phyloP scores from a whole-genome alignment of 176 grass and related monocot genomes.

The Zoysia japonica region DNA sequence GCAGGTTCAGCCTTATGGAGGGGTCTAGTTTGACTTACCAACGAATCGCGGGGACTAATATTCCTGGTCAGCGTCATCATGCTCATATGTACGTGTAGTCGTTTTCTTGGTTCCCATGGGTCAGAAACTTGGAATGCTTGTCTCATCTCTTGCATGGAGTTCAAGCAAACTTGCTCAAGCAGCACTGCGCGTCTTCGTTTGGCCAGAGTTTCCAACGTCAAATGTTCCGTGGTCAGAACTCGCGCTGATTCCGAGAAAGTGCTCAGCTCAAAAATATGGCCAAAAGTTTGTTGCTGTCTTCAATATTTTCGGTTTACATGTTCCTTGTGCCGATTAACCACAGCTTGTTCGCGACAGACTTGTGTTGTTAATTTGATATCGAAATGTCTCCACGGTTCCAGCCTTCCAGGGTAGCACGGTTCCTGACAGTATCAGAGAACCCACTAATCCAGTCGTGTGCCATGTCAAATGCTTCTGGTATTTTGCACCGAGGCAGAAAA shows the following conservation, averaged over 20 bases:
- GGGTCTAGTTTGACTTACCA: constrained; percentile 5
- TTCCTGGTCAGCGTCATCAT: constrained; percentile 4
- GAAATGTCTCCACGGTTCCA: not conserved
- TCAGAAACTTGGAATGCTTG: constrained; percentile 20
- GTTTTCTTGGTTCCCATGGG: not conserved
- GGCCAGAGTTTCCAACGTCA: not conserved
- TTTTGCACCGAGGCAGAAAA: not conserved
- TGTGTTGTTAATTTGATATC: not conserved
- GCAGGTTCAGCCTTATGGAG: not conserved
- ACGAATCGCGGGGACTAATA: not conserved
- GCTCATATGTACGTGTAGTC: not conserved
- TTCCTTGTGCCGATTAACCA: constrained; percentile 11
- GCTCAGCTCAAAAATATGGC: not conserved
- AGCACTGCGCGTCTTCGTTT: not conserved
- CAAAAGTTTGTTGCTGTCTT: not conserved
- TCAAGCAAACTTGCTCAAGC: not conserved
- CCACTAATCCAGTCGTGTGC: too few species aligned
- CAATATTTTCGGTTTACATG: not conserved
- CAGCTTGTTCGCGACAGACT: constrained; percentile 10
- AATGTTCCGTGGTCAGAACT: constrained; percentile 11
- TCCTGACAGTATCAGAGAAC: not conserved
- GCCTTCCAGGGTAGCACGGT: not conserved
- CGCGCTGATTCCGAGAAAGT: constrained; percentile 35
- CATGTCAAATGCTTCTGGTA: too few species aligned
- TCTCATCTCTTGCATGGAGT: not conserved